These are phyloP conservation scores for Aspergillus calidoustus DNA, from an alignment of 2,329 filamentous ascomycete genomes.

Conservation along the genomic window DNA sequence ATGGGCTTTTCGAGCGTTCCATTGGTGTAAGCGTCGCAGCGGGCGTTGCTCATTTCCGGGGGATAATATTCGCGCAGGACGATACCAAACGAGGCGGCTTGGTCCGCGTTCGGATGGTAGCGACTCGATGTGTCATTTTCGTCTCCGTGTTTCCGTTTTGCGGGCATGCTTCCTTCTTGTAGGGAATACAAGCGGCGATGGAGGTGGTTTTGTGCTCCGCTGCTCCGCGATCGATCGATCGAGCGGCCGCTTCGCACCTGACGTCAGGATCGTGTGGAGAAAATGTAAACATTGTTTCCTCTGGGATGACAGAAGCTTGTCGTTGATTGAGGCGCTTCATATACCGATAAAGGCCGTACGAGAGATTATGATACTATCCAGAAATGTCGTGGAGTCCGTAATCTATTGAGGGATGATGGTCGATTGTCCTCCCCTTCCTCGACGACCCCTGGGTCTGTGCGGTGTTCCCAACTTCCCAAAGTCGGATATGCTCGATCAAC, in stretches of 20 bases:
- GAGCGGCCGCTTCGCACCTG: neutral
- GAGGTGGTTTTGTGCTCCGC: neutral
- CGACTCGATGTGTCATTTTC: constrained; percentile 13
- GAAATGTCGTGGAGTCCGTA: no score
- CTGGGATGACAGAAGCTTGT: neutral
- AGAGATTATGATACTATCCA: no score
- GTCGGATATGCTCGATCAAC: neutral
- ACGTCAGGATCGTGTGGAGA: neutral
- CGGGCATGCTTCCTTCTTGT: neutral
- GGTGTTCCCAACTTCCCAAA: no score
- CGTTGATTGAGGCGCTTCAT: neutral
- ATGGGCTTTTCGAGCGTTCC: constrained; percentile 74
- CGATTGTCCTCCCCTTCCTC: no score
- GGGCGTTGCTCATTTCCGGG: constrained; percentile 79
- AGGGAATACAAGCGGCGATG: neutral
- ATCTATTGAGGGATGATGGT: no score
- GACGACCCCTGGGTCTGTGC: no score
- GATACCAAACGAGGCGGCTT: constrained; percentile 61
- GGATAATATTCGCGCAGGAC: constrained; percentile 80
- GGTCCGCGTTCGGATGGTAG: constrained; percentile 43
- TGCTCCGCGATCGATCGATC: neutral
- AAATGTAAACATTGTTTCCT: neutral
- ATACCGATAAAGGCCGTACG: neutral
- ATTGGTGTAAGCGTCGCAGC: constrained; percentile 74
- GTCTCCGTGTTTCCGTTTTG: constrained; percentile 13